Evolutionary conservation across 1,139 yeast genomes (phyloP).

Genomic region (Kodamaea suecica): DNA sequence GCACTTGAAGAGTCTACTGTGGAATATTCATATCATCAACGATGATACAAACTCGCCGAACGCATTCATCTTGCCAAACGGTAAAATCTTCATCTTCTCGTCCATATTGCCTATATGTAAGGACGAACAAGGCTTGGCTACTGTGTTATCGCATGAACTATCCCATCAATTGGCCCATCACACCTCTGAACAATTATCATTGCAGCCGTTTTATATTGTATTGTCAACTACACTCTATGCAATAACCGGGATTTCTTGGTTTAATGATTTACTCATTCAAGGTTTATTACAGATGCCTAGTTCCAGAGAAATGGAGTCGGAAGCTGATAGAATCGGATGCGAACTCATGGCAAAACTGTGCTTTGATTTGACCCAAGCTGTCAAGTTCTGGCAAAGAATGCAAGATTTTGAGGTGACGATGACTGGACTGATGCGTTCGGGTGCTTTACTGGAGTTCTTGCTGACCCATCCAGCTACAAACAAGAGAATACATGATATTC

Average conservation of each 20-base stretch:
- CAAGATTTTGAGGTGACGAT: conserved; percentile 45
- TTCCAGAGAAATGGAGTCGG: conserved; percentile 89
- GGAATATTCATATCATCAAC: conserved; percentile 82
- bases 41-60: conserved; percentile 76
- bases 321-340: conserved; percentile 92
- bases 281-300: conserved; percentile 75
- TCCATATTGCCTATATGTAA: conserved; percentile 75
- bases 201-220: conserved; percentile 51
- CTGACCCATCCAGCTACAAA: conserved; percentile 90
- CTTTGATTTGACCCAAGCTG: conserved; percentile 70
- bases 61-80: conserved; percentile 94
- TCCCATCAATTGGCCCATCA: conserved; percentile 95
- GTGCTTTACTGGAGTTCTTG: conserved; percentile 53
- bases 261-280: conserved; percentile 55
- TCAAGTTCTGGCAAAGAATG: conserved; percentile 83
- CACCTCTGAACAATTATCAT: conserved; percentile 74
- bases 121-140: conserved; percentile 88
- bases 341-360: conserved; percentile 91
- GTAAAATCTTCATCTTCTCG: conserved; percentile 86
- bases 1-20: conserved; percentile 47
- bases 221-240: conserved; percentile 46
- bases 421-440: conserved; percentile 22
- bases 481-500: conserved; percentile 66
- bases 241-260: conserved; percentile 28
- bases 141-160: conserved; percentile 88